Base-by-base conservation (phyloP, 106 monocot genomes). In the Platanthera zijinensis region DNA sequence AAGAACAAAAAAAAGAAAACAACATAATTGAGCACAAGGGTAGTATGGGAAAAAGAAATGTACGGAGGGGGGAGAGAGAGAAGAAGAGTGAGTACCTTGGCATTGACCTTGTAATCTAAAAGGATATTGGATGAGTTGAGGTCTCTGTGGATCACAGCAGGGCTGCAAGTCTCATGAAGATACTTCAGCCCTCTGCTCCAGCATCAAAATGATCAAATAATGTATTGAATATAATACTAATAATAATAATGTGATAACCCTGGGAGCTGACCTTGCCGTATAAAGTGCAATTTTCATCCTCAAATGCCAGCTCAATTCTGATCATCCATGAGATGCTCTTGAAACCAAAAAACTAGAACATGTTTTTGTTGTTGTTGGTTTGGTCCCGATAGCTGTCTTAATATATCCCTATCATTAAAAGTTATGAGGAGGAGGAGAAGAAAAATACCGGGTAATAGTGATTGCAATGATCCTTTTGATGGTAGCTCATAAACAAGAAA, bases 211-310 rank as follows among this genome's bases (percentile, higher is more conserved):
- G n/a, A n/a, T n/a, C n/a, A n/a, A n/a, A n/a, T n/a, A n/a, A n/a
- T n/a, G n/a, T n/a, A n/a, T n/a, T n/a, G n/a, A n/a, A n/a, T n/a
- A n/a, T n/a, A n/a, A n/a, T n/a, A n/a, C n/a, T n/a, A n/a, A n/a
- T n/a, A n/a, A n/a, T n/a, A n/a, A n/a, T n/a, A n/a, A n/a, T n/a
- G n/a, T n/a, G n/a, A n/a, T n/a, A n/a, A n/a, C n/a, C n/a, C n/a
- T n/a, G n/a, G n/a, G n/a, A n/a, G n/a, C n/a, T n/a, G n/a, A 92
- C 99, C 94, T 94, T 83, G 99, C 99, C 49, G 80, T 57, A 78
- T 99, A 94, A 76, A 99, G 90, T 12, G 99, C 94, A 77, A 99
- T 94, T 81, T 99, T 94, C 92, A 99, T 92, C 57, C 94, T 86
- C 69, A 99, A 81, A 54, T 92, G 83, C 99, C 99, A 99, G 30